Conservation (phyloP, 768 basidiomycete genomes). For the Pleurotus platypus region DNA sequence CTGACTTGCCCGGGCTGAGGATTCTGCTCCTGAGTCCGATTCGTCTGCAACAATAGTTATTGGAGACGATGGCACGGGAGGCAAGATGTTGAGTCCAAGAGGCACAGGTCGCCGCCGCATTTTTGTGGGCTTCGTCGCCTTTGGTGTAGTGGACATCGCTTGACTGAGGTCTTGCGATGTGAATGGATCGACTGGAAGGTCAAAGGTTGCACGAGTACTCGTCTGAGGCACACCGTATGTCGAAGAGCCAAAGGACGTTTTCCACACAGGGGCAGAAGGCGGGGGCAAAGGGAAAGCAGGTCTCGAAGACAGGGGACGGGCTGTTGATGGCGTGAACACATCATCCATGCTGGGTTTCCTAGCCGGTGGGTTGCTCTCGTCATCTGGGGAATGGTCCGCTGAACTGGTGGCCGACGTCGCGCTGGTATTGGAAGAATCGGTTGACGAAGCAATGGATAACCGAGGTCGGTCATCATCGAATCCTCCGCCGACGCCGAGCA, state of each 20-base stretch:
- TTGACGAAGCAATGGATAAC: conserved; percentile 5
- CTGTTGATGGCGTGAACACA: conserved; percentile 22
- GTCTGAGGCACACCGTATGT: conserved; percentile 41
- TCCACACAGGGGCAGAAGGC: conserved; percentile 57
- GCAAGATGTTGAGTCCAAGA: conserved; percentile 46
- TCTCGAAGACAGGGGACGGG: conserved; percentile 17
- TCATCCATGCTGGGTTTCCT: neutral
- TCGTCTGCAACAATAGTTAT: conserved; percentile 44
- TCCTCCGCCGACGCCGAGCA: conserved; percentile 65
- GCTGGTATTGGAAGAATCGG: neutral
- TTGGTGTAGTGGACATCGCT: conserved; percentile 17
- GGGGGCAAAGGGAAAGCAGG: conserved; percentile 29
- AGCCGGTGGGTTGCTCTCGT: conserved; percentile 18
- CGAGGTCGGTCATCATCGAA: conserved; percentile 38
- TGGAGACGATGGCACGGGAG: conserved; percentile 74
- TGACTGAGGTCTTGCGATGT: no score
- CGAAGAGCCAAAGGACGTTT: conserved; percentile 52
- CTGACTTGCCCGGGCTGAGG: neutral
- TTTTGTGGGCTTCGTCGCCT: conserved; percentile 31
- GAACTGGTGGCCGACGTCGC: conserved; percentile 31
- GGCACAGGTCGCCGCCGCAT: conserved; percentile 59
- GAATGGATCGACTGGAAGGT: conserved; percentile 25
- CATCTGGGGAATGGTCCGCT: conserved; percentile 38
- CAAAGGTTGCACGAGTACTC: conserved; percentile 51
- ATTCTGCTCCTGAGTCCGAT: conserved; percentile 1